A percentile compares a stretch with the other conserved stretches of the same genome.
These are phyloP conservation scores for Aspergillus carbonarius DNA, from an alignment of 2,329 filamentous ascomycete species.

Conservation along the genomic window DNA sequence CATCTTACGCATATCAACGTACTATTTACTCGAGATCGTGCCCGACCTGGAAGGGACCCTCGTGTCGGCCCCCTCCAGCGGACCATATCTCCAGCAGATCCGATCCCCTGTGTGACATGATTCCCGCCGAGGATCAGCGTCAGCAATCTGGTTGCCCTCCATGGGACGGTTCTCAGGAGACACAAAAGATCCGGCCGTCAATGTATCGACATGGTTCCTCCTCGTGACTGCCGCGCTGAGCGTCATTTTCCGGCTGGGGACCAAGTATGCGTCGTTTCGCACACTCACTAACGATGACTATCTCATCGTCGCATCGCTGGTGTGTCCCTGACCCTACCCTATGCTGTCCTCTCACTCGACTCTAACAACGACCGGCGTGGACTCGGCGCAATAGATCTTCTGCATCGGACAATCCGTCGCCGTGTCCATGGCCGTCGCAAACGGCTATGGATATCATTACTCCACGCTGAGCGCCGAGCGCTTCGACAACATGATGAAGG, in stretches of 20 bases:
- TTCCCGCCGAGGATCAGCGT: not conserved
- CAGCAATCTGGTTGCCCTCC: not conserved
- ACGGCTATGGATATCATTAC: slow-evolving; percentile 24
- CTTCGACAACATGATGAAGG: slow-evolving; percentile 23
- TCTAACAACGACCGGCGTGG: no score
- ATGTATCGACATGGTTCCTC: slow-evolving; percentile 22
- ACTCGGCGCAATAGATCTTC: slow-evolving; percentile 7
- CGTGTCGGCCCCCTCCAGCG: no score
- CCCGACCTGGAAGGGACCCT: no score
- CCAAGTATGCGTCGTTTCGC: slow-evolving; percentile 22
- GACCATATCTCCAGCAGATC: not conserved
- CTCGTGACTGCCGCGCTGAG: slow-evolving; percentile 20
- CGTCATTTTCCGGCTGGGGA: slow-evolving; percentile 23
- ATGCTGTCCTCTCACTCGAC: no score
- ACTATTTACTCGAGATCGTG: not conserved
- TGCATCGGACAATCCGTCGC: slow-evolving; percentile 18
- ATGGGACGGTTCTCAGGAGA: slow-evolving; percentile 23
- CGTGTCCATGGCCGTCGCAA: slow-evolving; percentile 21
- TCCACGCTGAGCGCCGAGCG: slow-evolving; percentile 10
- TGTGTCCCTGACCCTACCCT: slow-evolving; percentile 2
- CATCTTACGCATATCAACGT: not conserved
- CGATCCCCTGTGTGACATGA: not conserved
- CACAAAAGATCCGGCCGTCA: slow-evolving; percentile 23
- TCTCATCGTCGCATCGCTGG: slow-evolving; percentile 19
- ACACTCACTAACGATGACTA: slow-evolving; percentile 22